Percentiles rank a stretch among this genome's conserved stretches.
These are phyloP conservation scores for Rhododendron griersonianum DNA, from an alignment of 148 eudicot genomes.

Conservation along the genomic window DNA sequence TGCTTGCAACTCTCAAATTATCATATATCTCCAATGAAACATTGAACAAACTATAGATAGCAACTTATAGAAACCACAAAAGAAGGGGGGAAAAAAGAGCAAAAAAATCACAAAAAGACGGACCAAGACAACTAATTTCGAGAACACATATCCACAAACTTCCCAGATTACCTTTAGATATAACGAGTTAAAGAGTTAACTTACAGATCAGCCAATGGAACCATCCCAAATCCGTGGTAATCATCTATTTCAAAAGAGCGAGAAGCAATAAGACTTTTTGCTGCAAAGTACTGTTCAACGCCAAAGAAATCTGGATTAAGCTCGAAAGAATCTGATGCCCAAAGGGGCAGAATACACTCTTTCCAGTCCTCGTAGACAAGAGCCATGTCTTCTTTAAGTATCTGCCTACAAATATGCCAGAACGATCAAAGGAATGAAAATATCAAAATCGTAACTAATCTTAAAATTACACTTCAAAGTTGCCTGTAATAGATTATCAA, in stretches of 20 bases:
- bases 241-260: constrained; percentile 90
- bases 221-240: constrained; percentile 86
- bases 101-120: not conserved
- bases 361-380: constrained; percentile 74
- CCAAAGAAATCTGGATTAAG: constrained; percentile 60
- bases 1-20: not conserved
- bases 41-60: not conserved
- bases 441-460: not conserved
- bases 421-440: constrained; percentile 13
- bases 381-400: constrained; percentile 75
- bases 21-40: not conserved
- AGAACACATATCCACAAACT: not conserved
- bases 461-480: not conserved
- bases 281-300: constrained; percentile 71
- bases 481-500: not conserved
- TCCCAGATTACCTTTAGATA: not conserved
- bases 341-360: constrained; percentile 67
- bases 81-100: not conserved
- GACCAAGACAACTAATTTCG: not conserved
- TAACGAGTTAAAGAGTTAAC: constrained; percentile 13
- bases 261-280: constrained; percentile 88
- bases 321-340: constrained; percentile 33
- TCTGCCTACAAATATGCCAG: constrained; percentile 49
- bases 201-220: constrained; percentile 97
- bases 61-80: not conserved